Percentiles rank a stretch among this genome's conserved stretches.
Conservation (phyloP, 208 protist genomes). For the Crithidia mellificae region DNA sequence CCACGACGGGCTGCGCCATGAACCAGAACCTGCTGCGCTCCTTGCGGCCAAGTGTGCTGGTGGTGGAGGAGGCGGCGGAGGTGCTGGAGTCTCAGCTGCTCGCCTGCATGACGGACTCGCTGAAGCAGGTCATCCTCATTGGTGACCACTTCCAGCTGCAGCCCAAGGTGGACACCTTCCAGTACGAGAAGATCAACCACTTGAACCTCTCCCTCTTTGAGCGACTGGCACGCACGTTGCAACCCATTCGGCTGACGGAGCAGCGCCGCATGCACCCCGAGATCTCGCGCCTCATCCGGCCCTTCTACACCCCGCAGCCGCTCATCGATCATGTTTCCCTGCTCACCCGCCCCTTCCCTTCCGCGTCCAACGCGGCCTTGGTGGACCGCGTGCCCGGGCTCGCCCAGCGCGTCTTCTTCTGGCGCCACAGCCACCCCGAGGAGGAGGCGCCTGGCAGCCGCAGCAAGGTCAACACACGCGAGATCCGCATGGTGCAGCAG, state of each 20-base stretch:
- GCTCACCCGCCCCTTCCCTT: slow-evolving; percentile 60
- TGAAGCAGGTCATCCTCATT: slow-evolving; percentile 91
- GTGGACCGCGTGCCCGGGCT: slow-evolving; percentile 70
- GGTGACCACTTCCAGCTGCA: slow-evolving; percentile 93
- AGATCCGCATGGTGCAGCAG: slow-evolving; percentile 80
- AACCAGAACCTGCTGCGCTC: slow-evolving; percentile 88
- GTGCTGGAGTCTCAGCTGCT: slow-evolving; percentile 93
- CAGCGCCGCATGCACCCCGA: slow-evolving; percentile 91
- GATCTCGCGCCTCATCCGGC: slow-evolving; percentile 82
- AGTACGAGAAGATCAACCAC: slow-evolving; percentile 86
- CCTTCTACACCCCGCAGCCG: slow-evolving; percentile 77
- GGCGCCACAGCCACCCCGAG: slow-evolving; percentile 85
- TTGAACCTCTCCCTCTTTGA: slow-evolving; percentile 92
- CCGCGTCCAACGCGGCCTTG: slow-evolving; percentile 33
- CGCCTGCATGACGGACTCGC: slow-evolving; percentile 89
- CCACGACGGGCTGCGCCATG: slow-evolving; percentile 92
- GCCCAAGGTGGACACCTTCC: slow-evolving; percentile 90
- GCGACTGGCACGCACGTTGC: slow-evolving; percentile 55
- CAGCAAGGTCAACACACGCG: slow-evolving; percentile 86
- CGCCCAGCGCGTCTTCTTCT: slow-evolving; percentile 83
- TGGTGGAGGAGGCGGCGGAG: slow-evolving; percentile 95
- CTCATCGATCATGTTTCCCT: slow-evolving; percentile 69
- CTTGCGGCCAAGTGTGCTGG: slow-evolving; percentile 80
- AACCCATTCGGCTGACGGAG: slow-evolving; percentile 81
- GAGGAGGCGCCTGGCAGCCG: slow-evolving; percentile 74